phyloP scores from a whole-genome alignment of 139 green algal genomes.

The Diplosphaera chodatii region DNA sequence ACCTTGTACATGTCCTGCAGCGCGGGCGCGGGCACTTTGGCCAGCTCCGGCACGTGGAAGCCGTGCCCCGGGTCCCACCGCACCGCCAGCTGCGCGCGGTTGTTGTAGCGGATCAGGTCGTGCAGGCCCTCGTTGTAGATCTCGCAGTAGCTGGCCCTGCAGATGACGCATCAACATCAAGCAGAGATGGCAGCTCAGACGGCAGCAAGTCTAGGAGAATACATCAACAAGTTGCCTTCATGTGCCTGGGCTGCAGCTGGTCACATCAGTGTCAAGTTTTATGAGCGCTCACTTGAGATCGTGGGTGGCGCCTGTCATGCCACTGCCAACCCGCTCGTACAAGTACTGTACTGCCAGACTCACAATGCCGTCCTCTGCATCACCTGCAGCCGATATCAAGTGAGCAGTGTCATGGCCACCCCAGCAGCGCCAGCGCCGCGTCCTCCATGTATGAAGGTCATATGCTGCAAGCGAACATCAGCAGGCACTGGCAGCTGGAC shows the following conservation, averaged over 20 bases:
- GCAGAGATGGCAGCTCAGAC: too few relatives aligned
- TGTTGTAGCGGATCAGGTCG: constrained; percentile 60
- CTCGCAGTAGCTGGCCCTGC: constrained; percentile 68
- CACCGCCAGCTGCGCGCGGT: constrained; percentile 45
- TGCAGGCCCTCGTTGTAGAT: constrained; percentile 90
- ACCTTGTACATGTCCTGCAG: constrained; percentile 28
- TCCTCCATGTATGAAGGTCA: neutral
- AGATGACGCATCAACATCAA: neutral
- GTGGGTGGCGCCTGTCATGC: neutral
- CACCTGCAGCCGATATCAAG: constrained; percentile 38
- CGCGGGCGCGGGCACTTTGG: constrained; percentile 18
- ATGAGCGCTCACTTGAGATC: neutral
- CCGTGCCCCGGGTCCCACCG: constrained; percentile 68
- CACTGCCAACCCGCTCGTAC: constrained; percentile 42
- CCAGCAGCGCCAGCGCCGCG: too few relatives aligned
- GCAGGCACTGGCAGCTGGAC: too few relatives aligned
- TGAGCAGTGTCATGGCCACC: constrained; percentile 21
- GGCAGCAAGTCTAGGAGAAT: too few relatives aligned
- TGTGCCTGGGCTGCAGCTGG: too few relatives aligned
- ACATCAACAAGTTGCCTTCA: too few relatives aligned
- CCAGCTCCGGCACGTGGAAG: constrained; percentile 70
- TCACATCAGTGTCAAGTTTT: too few relatives aligned
- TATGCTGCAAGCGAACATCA: neutral
- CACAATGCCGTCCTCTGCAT: constrained; percentile 68
- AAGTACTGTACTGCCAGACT: constrained; percentile 55